Percentiles rank a stretch among this genome's conserved stretches.
Evolutionary conservation across 2,329 filamentous ascomycete genomes (phyloP).

Genomic region (Septoria petroselini): DNA sequence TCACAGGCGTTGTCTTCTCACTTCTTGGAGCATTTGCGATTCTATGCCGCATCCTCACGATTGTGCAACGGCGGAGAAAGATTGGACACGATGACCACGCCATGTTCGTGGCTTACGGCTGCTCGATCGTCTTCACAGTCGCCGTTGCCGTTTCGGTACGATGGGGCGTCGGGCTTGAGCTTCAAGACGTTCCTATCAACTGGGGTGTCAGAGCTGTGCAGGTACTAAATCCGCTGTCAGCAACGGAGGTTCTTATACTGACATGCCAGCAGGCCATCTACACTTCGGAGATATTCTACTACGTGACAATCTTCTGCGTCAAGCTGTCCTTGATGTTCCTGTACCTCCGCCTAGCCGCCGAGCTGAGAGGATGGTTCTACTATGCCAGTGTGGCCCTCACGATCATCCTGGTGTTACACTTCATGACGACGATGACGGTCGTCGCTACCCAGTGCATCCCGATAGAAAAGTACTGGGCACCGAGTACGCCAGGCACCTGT

Average conservation of each 20-base stretch:
- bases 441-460: conserved; percentile 41
- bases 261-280: conserved; percentile 26
- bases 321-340: conserved; percentile 43
- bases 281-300: conserved; percentile 39
- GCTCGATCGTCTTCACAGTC: conserved; percentile 22
- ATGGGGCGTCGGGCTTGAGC: conserved; percentile 27
- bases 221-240: conserved; percentile 6
- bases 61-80: conserved; percentile 20
- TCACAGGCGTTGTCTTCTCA: conserved; percentile 21
- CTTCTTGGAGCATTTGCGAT: conserved; percentile 24
- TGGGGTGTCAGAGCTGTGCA: conserved; percentile 26
- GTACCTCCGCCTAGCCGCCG: conserved; percentile 40
- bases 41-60: conserved; percentile 21
- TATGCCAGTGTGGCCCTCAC: conserved; percentile 34
- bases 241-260: background rate
- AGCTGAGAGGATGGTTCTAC: conserved; percentile 25
- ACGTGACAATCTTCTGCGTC: conserved; percentile 42
- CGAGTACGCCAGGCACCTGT: conserved; percentile 33
- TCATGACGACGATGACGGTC: conserved; percentile 38
- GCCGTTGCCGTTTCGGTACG: conserved; percentile 24
- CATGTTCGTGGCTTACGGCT: conserved; percentile 25
- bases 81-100: conserved; percentile 27
- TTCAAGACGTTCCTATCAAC: conserved; percentile 17
- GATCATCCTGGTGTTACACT: conserved; percentile 38
- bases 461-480: conserved; percentile 37